A percentile compares a stretch with the other conserved stretches of the same genome.
Evolutionary conservation across 441 rosid species (phyloP).

Genomic region (Manihot esculenta): DNA sequence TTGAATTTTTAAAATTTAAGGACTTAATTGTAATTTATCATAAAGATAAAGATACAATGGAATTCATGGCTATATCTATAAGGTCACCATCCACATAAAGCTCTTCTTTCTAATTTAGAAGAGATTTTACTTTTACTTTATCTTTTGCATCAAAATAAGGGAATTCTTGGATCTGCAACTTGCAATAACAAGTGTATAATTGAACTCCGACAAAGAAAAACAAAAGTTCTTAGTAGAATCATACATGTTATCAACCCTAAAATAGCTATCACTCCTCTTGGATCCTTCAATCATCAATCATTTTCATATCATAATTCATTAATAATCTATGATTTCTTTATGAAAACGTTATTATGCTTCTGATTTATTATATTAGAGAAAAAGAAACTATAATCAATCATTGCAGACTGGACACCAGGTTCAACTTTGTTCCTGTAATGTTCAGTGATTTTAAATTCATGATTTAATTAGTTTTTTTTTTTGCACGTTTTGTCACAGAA

Average conservation of each 20-base stretch:
- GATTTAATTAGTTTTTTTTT: too few relatives aligned
- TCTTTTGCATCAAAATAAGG: constrained; percentile 52
- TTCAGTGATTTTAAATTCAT: too few relatives aligned
- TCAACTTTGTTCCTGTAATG: too few relatives aligned
- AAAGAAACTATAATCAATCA: too few relatives aligned
- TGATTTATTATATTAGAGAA: too few relatives aligned
- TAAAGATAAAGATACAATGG: background rate
- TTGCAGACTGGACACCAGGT: too few relatives aligned
- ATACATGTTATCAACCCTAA: constrained; percentile 9
- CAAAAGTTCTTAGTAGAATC: constrained; percentile 16
- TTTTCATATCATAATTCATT: too few relatives aligned
- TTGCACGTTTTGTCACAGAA: too few relatives aligned
- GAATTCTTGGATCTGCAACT: constrained; percentile 59
- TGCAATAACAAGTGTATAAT: constrained; percentile 53
- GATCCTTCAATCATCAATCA: constrained; percentile 40
- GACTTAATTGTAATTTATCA: too few relatives aligned
- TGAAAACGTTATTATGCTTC: too few relatives aligned
- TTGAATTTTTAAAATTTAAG: too few relatives aligned
- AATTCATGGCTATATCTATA: constrained; percentile 7
- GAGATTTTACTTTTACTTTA: background rate
- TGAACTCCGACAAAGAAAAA: constrained; percentile 23
- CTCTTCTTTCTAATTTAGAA: constrained; percentile 23
- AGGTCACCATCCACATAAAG: constrained; percentile 35
- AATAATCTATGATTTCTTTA: too few relatives aligned
- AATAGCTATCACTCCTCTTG: constrained; percentile 23